Base-by-base conservation (phyloP, 2,329 filamentous ascomycete species). In the Sporothrix inflata region DNA sequence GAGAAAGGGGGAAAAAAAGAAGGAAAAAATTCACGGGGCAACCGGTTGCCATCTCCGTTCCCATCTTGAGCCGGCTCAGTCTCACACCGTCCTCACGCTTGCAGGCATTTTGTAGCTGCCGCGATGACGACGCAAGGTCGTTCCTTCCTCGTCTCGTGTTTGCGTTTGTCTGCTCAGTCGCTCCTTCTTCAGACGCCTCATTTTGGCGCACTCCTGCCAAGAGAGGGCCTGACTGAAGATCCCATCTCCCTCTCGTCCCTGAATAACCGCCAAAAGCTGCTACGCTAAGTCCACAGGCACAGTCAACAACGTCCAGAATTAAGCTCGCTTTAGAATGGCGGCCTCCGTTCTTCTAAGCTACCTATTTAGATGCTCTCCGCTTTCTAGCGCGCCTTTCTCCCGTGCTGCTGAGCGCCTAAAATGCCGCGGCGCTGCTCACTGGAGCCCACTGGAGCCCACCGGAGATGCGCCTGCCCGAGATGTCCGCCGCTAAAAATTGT, bases 31-130 rank as follows among this genome's bases (percentile, higher is more conserved):
- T 19, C 30, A 14, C 47, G 45, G 65, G 12, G 65, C 65, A 68
- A 68, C 65, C 63, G 42, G 63, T 49, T 66, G 42, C 19, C 42
- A 66, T 49, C 42, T 66, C 42, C 19, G 42, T 27, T n/a, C 38
- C n/a, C n/a, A 2, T 65, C 38, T 42, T 65, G n/a, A 24, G 21
- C 38, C 12, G 60, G 45, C 45, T 38, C 30, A 61, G 12, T 61
- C 55, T 57, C 24, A 34, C 16, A 4, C 27, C 27, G 27, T 34
- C 27, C 27, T 57, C 49, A 53, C 49, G 9, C 3, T 53, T n/a
- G 53, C 19, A 34, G 14, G 14, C 2, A 34, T 57, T 57, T 19
- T 16, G 27, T 9, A 57, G 27, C 12, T 9, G 53, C 27, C 19
- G n/a, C 4, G 60, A 45, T 40, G n/a, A 45, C 38, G 60, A 63